Evolutionary conservation across 257 asterid species (phyloP), one percentile per base, ranked within the genome.

Genomic region (Primulina eburnea): DNA sequence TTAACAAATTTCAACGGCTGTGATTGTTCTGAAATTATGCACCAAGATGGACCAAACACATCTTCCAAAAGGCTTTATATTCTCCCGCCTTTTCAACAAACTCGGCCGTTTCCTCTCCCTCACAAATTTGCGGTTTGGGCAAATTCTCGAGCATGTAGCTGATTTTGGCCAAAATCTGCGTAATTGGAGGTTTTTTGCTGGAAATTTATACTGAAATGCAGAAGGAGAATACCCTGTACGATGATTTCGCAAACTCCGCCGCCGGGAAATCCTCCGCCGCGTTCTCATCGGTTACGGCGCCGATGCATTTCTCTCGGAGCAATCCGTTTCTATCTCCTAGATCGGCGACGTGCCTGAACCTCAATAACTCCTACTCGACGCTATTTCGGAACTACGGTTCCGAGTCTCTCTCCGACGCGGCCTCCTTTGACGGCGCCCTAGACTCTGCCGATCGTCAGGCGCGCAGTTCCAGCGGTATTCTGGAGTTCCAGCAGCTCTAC

Each of bases 401-500:
- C 0, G 69, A 28, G 62, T 78, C 90, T 10, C 77, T 87, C 3
- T 77, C 95, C 32, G 83, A 80, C 11, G 43, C 83, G 17, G 75
- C 82, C 62, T 83, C 86, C 26, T 68, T 77, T 63, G 88, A 78
- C 64, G 83, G 79, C 61, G 77, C 76, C 2, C 20, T 50, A 16
- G 20, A 7, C 18, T 87, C 82, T n/a, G 63, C 76, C 61, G 85
- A 87, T 34, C 70, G 69, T 71, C 84, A 80, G 55, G 77, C 78
- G 64, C 78, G 72, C 29, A 85, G 83, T 17, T 69, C 86, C 10
- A 83, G 90, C 77, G 71, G 70, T 68, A 26, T 86, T 75, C 78
- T 85, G 28, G 87, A 88, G 88, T 83, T 85, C 74, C 95, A 86
- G 78, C 96, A 89, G 82, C 96, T 89, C 60, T 89, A 87, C 81